Base-by-base conservation (phyloP, 208 protist species). In the Leishmania guyanensis region DNA sequence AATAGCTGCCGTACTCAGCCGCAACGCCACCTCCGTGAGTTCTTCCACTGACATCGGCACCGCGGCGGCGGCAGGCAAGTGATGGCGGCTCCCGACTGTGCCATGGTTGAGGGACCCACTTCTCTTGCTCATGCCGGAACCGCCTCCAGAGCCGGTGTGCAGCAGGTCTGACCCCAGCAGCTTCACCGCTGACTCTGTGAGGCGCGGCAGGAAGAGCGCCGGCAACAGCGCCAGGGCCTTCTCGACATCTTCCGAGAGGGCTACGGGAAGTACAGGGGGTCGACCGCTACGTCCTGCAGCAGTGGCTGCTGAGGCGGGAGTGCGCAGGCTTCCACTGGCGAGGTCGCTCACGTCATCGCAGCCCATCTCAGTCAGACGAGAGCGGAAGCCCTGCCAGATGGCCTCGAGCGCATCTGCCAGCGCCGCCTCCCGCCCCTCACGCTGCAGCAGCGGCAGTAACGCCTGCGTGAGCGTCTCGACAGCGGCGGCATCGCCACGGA, bases 211-310 rank as follows among this genome's bases (percentile, higher is more conserved):
- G 70, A 89, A 88, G 16, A 90, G 78, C 43, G 86, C 33, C 3
- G 86, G 81, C 64, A 90, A 82, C 77, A 86, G 65, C 74, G 88
- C 83, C n/a, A 93, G 81, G 17, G 86, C 82, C 20, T 75, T 70
- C 72, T 91, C 86, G 71, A 90, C 82, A 33, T 72, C 78, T 5
- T 58, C 62, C 16, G 84, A 75, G 14, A 50, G 29, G 48, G 20
- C 51, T 26, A 46, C 65, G 29, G 48, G 53, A 14, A 14, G 29
- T 43, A 48, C 56, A 14, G 48, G 54, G 50, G 74, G 51, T 50
- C 54, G 69, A 48, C 56, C 54, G 5, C 33, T 56, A 22, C 36
- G n/a, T 26, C 33, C 53, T 53, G 39, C 33, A 53, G 39, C 56
- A 50, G 39, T 14, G 66, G 16, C 12, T n/a, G 22, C 53, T 53